Conservation (phyloP, 2,329 filamentous ascomycete species). For the Phyllosticta citribraziliensis region DNA sequence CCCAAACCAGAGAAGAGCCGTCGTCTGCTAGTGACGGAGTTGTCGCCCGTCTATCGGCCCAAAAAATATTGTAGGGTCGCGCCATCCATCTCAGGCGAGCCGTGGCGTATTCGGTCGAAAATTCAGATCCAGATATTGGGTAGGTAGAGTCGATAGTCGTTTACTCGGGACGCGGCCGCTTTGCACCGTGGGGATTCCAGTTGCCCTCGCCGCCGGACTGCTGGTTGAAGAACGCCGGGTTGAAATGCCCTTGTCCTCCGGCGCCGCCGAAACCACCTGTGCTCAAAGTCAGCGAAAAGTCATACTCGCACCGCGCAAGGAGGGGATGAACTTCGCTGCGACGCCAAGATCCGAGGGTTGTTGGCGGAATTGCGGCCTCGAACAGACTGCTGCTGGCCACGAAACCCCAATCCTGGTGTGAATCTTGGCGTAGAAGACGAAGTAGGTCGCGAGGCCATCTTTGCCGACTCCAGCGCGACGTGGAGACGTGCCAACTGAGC, state of each 20-base stretch:
- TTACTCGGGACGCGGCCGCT: slow-evolving; percentile 65
- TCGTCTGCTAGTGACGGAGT: background rate
- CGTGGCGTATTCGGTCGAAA: background rate
- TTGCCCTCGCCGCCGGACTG: slow-evolving; percentile 47
- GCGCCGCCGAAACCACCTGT: slow-evolving; percentile 53
- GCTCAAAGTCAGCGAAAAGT: background rate
- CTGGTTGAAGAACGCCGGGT: slow-evolving; percentile 57
- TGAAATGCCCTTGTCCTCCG: slow-evolving; percentile 58
- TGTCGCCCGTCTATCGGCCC: background rate
- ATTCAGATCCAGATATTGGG: background rate
- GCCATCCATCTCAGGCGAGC: background rate
- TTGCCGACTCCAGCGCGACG: too few species aligned
- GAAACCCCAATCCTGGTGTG: too few species aligned
- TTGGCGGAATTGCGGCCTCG: background rate
- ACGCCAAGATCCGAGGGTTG: background rate
- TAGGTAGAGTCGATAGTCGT: background rate
- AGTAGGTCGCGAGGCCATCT: too few species aligned
- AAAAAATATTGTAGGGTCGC: background rate
- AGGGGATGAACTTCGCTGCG: background rate
- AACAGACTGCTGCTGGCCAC: too few species aligned
- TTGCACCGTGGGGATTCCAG: slow-evolving; percentile 75
- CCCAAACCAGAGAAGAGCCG: background rate
- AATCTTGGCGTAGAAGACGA: too few species aligned
- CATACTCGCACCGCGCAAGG: background rate
- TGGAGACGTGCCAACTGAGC: background rate